Evolutionary conservation across 2,329 filamentous ascomycete species (phyloP), one percentile per base, ranked within the genome.

Genomic region (Pseudogymnoascus sp.): DNA sequence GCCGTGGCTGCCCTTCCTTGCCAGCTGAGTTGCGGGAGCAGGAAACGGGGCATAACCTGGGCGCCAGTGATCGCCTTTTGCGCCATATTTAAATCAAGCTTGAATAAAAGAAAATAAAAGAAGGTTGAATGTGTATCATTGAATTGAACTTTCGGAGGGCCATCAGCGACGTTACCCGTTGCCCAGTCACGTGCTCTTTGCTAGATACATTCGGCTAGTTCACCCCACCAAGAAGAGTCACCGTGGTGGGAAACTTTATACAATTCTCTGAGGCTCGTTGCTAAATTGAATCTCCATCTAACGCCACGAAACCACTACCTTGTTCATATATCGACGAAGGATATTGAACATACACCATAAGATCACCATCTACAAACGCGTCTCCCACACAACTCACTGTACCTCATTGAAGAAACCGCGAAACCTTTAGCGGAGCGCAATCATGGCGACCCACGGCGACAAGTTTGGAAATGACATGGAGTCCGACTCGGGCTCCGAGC

Each of bases 381-480:
- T 52, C 39, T 48, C 7, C 45, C 30, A 30, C 26, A 30, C 45
- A n/a, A 52, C 5, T 15, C 45, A 52, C 45, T 19, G 26, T 52
- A 52, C 45, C 45, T 33, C 15, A 52, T 30, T 18, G 26, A 52
- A 52, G 45, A 52, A 52, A 13, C 45, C 26, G 45, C 45, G 45
- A 52, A 52, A 33, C 26, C 41, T 15, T 48, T 18, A 52, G 45
- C 45, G 45, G 45, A 52, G 58, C 64, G 59, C 63, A 67, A 70
- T 45, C 62, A 71, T 71, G 70, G 69, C 70, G 62, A 66, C 67
- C 61, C 70, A 71, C 76, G 80, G 78, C 70, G 83, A 88, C 72
- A 86, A 83, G 73, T 83, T 83, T 74, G 82, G 78, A 67, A 82
- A 89, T 73, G 85, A 89, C 69, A 81, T 90, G 68, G 86, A 90